These are phyloP conservation scores for Mortierella hygrophila DNA, from an alignment of 192 early-diverging fungal species.

Conservation along the genomic window DNA sequence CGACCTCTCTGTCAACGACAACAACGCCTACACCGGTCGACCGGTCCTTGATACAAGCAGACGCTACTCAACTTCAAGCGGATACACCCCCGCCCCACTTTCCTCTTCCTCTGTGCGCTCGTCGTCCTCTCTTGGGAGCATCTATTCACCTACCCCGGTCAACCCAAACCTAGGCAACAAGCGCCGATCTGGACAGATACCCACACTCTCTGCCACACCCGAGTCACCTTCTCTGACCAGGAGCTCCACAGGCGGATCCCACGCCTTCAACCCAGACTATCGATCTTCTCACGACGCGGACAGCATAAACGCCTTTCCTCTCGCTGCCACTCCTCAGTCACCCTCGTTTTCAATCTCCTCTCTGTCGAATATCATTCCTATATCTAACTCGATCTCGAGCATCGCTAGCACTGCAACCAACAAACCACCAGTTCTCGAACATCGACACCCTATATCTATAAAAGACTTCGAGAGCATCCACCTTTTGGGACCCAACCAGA, in stretches of 20 bases:
- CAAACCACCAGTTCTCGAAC: constrained; percentile 41
- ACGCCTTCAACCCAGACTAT: constrained; percentile 39
- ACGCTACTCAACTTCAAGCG: constrained; percentile 28
- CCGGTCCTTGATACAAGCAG: constrained; percentile 34
- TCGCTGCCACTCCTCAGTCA: constrained; percentile 18
- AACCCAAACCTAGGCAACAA: constrained; percentile 8
- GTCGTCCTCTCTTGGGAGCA: constrained; percentile 4
- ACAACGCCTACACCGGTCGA: constrained; percentile 31
- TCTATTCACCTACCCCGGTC: background rate
- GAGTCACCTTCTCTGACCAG: constrained; percentile 26
- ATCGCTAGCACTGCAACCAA: constrained; percentile 17
- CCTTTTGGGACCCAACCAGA: constrained; percentile 30
- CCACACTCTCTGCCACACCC: constrained; percentile 27
- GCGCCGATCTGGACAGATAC: constrained; percentile 25
- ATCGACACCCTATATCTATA: constrained; percentile 34
- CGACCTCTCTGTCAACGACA: constrained; percentile 25
- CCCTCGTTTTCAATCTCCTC: constrained; percentile 48
- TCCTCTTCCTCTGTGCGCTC: background rate
- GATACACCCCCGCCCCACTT: background rate
- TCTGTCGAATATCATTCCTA: constrained; percentile 39
- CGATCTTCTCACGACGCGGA: constrained; percentile 19
- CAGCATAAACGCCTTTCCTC: background rate
- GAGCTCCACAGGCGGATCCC: constrained; percentile 7
- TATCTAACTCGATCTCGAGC: constrained; percentile 37
- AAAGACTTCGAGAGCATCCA: constrained; percentile 48